Conservation (phyloP, 345 rosid genomes). For the Litchi chinensis region DNA sequence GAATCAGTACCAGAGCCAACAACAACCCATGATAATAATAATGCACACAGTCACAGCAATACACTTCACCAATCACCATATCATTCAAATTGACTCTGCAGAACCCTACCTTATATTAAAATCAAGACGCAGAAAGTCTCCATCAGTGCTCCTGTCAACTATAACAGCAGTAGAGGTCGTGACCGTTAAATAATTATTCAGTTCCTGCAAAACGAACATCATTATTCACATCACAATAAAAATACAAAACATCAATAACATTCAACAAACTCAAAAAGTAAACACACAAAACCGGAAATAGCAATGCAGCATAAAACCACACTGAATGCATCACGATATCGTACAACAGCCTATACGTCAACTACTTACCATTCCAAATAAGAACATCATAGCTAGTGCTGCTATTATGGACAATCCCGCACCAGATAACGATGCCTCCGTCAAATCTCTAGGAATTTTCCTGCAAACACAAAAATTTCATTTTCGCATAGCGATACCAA, state of each 20-base stretch:
- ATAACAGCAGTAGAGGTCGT: constrained; percentile 81
- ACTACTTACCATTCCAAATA: constrained; percentile 92
- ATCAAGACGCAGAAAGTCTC: constrained; percentile 87
- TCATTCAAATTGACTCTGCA: not conserved
- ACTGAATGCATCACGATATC: not conserved
- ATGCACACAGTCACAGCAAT: not conserved
- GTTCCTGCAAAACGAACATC: constrained; percentile 58
- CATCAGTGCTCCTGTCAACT: constrained; percentile 90
- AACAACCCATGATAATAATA: not conserved
- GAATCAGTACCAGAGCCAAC: not conserved
- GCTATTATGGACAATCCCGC: constrained; percentile 94
- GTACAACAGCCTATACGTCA: not conserved
- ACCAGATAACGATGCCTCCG: constrained; percentile 95
- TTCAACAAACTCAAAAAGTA: not conserved
- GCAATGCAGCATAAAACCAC: not conserved
- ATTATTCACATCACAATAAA: not conserved
- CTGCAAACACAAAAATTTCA: constrained; percentile 42
- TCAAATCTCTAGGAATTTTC: constrained; percentile 99
- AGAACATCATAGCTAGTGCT: constrained; percentile 80
- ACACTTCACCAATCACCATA: not conserved
- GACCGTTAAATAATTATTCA: constrained; percentile 76
- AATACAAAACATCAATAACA: not conserved
- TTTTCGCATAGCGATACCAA: not conserved
- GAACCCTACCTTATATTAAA: constrained; percentile 78
- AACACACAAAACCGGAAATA: not conserved